phyloP scores from a whole-genome alignment of 176 grass and related monocot genomes.

The Triticum monococcum region DNA sequence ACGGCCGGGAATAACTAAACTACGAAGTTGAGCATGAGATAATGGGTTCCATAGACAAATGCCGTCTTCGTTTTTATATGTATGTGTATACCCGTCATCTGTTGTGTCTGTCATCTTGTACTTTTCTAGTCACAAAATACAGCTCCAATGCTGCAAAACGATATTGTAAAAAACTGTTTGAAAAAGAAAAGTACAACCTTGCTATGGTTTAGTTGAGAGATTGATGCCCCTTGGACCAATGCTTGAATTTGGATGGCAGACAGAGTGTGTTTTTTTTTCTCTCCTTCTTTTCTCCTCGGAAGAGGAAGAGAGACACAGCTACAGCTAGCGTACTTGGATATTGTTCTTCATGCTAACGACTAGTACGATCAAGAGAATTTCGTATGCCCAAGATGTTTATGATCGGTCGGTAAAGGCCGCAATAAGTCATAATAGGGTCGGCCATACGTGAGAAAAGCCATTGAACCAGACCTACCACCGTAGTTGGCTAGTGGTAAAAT shows the following conservation, averaged over 20 bases:
- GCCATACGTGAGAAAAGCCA: background rate
- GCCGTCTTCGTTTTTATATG: background rate
- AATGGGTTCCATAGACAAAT: background rate
- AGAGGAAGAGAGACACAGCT: too few relatives aligned
- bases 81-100: background rate
- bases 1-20: background rate
- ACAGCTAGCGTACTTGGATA: background rate
- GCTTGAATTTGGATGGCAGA: constrained; percentile 2
- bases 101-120: constrained; percentile 1
- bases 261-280: background rate
- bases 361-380: background rate
- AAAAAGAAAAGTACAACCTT: background rate
- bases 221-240: constrained; percentile 10
- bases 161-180: background rate
- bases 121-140: background rate
- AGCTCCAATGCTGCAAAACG: background rate
- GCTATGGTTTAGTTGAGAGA: background rate
- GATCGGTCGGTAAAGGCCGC: background rate
- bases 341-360: background rate
- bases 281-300: too few relatives aligned
- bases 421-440: constrained; percentile 22
- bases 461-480: background rate
- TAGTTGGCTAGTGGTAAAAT: constrained; percentile 2
- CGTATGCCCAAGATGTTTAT: background rate
- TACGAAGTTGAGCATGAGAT: background rate